Percentiles rank a stretch among this genome's conserved stretches.
phyloP scores from a whole-genome alignment of 192 early-diverging fungal genomes.

The Rhizophlyctis rosea region DNA sequence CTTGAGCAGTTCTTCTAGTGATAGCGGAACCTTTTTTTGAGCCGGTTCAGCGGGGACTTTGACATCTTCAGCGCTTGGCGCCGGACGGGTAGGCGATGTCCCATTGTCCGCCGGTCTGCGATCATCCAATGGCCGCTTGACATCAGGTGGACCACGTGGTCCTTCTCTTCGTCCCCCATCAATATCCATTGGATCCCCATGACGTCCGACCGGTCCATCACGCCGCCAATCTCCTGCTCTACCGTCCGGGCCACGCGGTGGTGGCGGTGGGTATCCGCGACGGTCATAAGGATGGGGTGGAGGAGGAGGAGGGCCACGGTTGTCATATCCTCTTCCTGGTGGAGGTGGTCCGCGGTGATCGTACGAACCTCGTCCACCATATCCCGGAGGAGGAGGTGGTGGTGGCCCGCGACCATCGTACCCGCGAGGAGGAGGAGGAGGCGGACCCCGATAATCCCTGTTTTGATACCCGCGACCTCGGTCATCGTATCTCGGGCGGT shows the following conservation, averaged over 20 bases:
- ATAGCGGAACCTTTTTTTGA: slow-evolving; percentile 58
- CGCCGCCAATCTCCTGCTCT: not conserved
- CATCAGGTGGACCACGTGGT: not conserved
- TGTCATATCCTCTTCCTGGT: not conserved
- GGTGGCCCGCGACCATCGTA: not conserved
- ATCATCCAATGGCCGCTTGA: too few relatives aligned
- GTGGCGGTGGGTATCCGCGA: too few relatives aligned
- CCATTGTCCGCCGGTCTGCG: not conserved
- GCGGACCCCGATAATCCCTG: not conserved
- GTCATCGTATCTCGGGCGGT: too few relatives aligned
- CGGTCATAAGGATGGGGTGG: not conserved
- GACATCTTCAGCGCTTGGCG: not conserved
- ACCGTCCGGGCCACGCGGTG: not conserved
- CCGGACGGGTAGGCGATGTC: not conserved
- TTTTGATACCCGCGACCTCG: too few relatives aligned
- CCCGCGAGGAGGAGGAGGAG: not conserved
- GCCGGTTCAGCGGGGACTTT: not conserved
- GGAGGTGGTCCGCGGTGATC: not conserved
- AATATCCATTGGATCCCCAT: not conserved
- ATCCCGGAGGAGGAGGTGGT: not conserved
- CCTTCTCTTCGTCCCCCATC: not conserved
- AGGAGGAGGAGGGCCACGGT: not conserved
- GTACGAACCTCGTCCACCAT: not conserved
- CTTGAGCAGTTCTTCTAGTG: slow-evolving; percentile 71
- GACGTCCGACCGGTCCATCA: not conserved